These are phyloP conservation scores for Penicillium subrubescens DNA, from an alignment of 495 filamentous ascomycete genomes.

Conservation along the genomic window DNA sequence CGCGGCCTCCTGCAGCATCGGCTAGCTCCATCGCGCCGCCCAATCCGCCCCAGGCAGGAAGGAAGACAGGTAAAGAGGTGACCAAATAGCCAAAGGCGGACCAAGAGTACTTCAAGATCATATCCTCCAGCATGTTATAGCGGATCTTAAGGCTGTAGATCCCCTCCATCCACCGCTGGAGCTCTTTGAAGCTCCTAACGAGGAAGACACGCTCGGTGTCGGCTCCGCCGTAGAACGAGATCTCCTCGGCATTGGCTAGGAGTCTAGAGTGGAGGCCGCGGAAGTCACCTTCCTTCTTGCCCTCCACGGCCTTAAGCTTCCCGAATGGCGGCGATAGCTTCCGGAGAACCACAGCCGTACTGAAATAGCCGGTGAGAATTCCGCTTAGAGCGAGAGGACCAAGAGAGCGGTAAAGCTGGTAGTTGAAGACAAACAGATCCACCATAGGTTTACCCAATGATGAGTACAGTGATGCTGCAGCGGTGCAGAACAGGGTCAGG, in stretches of 20 bases:
- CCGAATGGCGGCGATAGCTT: conserved; percentile 92
- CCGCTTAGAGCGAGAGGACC: conserved; percentile 86
- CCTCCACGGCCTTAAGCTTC: conserved; percentile 93
- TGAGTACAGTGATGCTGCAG: conserved; percentile 91
- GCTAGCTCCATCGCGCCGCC: conserved; percentile 69
- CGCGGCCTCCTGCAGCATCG: conserved; percentile 54
- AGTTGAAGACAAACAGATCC: conserved; percentile 95
- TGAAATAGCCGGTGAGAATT: conserved; percentile 86
- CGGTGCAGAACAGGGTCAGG: conserved; percentile 88
- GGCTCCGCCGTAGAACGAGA: conserved; percentile 97
- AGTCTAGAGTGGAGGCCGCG: conserved; percentile 84
- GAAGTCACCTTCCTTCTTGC: conserved; percentile 91
- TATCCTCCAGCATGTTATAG: conserved; percentile 99
- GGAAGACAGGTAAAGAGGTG: conserved; percentile 89
- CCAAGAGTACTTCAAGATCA: conserved; percentile 98
- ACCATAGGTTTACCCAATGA: conserved; percentile 95
- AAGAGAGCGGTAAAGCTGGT: conserved; percentile 89
- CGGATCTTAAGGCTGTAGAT: conserved; percentile 95
- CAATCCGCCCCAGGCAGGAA: conserved; percentile 90
- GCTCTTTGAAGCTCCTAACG: conserved; percentile 83
- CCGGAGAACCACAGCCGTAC: conserved; percentile 85
- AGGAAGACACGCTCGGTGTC: conserved; percentile 91
- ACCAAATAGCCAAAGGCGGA: conserved; percentile 95
- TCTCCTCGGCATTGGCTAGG: conserved; percentile 96
- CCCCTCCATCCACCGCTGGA: conserved; percentile 93